Base-by-base conservation (phyloP, 305 asterid genomes). In the Fraxinus xanthoxyloides region DNA sequence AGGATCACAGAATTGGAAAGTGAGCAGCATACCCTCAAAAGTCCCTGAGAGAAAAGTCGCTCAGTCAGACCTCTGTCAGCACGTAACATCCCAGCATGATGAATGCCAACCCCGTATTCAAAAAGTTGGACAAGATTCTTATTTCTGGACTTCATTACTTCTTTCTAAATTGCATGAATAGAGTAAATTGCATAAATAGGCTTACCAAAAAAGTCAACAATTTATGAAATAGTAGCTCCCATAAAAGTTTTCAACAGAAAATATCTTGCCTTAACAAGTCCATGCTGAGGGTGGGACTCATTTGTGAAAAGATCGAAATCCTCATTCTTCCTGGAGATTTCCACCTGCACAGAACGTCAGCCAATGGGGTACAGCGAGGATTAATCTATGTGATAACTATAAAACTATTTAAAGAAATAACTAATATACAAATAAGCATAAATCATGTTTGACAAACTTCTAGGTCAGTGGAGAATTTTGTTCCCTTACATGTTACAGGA, bases 61-160 rank as follows among this genome's bases (percentile, higher is more conserved):
- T 96, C 99, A 24, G 99, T 96, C 88, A 96, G 89, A 79, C 93
- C 92, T 89, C 99, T 93, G 86, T 94, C 99, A 59, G 93, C 86
- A 35, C 99, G 98, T 81, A 96, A 86, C 99, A 96, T 96, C 85
- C 99, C 99, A 82, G 99, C 99, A 89, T 96, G 98, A 89, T 96
- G 99, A 85, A 96, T 91, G 76, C 99, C 99, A 81, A 96, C 87
- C 87, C 97, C 98, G 81, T 90, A 75, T 76, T 94, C 98, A 82
- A 94, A 96, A 78, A 92, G 90, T 81, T 94, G 93, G 79, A 94
- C 98, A 65, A 96, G 91, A 89, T 94, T 92, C 90, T 80, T 94
- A 86, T 96, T 96, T 92, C 94, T 93, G 82, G 99, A 96, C 95
- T 94, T 96, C 85, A 91, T 77, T 80, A 94, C 99, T 85, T 96